Percentiles rank a stretch among this genome's conserved stretches.
These are phyloP conservation scores for Clonostachys chloroleuca DNA, from an alignment of 2,329 filamentous ascomycete genomes.

Conservation along the genomic window DNA sequence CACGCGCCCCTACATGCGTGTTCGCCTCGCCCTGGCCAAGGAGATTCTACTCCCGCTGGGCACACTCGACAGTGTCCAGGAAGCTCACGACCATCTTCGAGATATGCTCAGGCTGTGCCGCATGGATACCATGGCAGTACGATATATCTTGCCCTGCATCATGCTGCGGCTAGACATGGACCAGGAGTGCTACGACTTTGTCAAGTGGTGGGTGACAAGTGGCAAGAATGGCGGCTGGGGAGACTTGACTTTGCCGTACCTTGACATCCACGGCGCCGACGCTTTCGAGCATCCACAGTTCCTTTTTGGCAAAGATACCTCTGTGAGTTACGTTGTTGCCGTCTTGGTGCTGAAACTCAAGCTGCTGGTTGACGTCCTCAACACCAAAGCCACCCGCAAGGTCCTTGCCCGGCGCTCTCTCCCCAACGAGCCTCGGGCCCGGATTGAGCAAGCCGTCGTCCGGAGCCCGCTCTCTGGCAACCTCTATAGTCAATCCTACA, in stretches of 20 bases:
- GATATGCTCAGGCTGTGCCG: constrained; percentile 39
- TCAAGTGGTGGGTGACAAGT: constrained; percentile 22
- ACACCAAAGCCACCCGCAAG: neutral
- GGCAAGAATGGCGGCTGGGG: constrained; percentile 2
- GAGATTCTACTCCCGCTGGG: constrained; percentile 13
- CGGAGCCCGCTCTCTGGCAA: neutral
- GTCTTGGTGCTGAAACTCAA: neutral
- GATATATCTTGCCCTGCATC: constrained; percentile 30
- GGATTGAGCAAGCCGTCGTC: neutral
- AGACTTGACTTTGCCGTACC: constrained; percentile 9
- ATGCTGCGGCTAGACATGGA: constrained; percentile 40
- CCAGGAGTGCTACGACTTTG: constrained; percentile 42
- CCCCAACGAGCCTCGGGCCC: neutral
- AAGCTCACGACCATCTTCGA: constrained; percentile 28
- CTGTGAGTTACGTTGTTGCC: neutral
- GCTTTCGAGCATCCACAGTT: constrained; percentile 27
- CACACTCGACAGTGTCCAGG: constrained; percentile 14
- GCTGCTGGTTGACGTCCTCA: neutral
- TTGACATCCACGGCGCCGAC: constrained; percentile 31
- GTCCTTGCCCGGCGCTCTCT: neutral
- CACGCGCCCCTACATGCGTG: constrained; percentile 39
- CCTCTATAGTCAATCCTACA: neutral
- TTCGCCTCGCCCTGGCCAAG: constrained; percentile 19
- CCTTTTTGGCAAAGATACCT: neutral
- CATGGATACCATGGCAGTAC: constrained; percentile 36